phyloP scores from a whole-genome alignment of 768 basidiomycete genomes.

The Russula lepida region DNA sequence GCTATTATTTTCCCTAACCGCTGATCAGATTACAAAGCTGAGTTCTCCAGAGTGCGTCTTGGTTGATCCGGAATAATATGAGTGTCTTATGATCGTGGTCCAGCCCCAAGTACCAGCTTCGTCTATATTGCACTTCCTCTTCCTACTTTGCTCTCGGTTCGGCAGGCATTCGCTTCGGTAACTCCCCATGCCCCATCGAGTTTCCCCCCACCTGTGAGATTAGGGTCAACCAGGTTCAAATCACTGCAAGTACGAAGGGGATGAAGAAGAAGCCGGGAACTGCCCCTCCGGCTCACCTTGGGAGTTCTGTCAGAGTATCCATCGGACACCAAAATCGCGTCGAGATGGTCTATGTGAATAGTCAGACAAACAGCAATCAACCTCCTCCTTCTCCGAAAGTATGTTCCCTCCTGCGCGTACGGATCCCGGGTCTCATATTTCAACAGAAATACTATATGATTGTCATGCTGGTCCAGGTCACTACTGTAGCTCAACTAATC shows the following conservation, averaged over 20 bases:
- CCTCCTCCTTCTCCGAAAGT: conserved; percentile 71
- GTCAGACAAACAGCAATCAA: conserved; percentile 35
- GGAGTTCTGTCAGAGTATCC: conserved; percentile 34
- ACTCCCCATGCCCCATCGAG: conserved; percentile 67
- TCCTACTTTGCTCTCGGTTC: conserved; percentile 50
- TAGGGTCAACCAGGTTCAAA: conserved; percentile 62
- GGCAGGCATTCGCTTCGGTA: conserved; percentile 42
- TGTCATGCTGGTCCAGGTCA: conserved; percentile 77
- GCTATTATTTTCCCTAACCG: conserved; percentile 54
- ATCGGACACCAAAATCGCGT: conserved; percentile 53
- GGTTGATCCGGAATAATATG: neutral
- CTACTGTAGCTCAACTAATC: conserved; percentile 60
- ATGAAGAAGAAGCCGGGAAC: conserved; percentile 94
- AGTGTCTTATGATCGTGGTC: neutral
- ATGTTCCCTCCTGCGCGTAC: conserved; percentile 15
- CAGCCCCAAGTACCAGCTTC: conserved; percentile 69
- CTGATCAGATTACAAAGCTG: conserved; percentile 57
- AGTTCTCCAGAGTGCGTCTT: conserved; percentile 32
- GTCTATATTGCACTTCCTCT: conserved; percentile 84
- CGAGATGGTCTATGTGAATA: conserved; percentile 88
- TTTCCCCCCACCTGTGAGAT: conserved; percentile 91
- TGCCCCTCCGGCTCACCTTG: conserved; percentile 78
- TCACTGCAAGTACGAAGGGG: conserved; percentile 76
- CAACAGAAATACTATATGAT: conserved; percentile 80
- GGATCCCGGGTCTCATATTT: neutral